These are phyloP conservation scores for Kluyveromyces starmeri DNA, from an alignment of 805 yeast species.

Conservation along the genomic window DNA sequence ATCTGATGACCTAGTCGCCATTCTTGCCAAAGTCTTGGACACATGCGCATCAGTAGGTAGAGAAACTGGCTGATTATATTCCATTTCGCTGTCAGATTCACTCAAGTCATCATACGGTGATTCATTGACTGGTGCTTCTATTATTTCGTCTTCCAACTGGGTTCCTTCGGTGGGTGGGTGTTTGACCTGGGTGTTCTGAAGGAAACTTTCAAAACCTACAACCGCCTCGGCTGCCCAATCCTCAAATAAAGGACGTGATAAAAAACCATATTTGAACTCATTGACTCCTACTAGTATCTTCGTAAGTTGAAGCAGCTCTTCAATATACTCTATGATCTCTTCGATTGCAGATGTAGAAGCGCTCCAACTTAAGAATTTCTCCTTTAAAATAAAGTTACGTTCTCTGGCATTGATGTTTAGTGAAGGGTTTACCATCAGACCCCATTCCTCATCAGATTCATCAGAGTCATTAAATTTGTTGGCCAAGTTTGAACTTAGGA, in stretches of 20 bases:
- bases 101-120: not conserved
- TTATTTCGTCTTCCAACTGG: not conserved
- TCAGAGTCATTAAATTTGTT: too few species aligned
- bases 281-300: constrained; percentile 40
- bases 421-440: constrained; percentile 10
- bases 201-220: constrained; percentile 28
- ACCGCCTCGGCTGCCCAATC: constrained; percentile 37
- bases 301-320: constrained; percentile 35
- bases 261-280: constrained; percentile 42
- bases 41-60: constrained; percentile 7
- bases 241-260: constrained; percentile 38
- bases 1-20: constrained; percentile 21
- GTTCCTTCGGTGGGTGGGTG: not conserved
- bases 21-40: constrained; percentile 18
- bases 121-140: not conserved
- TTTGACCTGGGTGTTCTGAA: constrained; percentile 7
- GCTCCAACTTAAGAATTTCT: constrained; percentile 41
- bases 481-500: not conserved
- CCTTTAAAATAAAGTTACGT: constrained; percentile 24
- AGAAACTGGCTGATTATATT: not conserved
- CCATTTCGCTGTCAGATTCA: not conserved
- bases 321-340: constrained; percentile 42
- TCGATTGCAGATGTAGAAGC: constrained; percentile 42
- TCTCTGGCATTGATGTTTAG: not conserved
- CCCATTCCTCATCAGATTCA: constrained; percentile 16